phyloP scores from a whole-genome alignment of 495 filamentous ascomycete species.

The Lindgomyces ingoldianus region DNA sequence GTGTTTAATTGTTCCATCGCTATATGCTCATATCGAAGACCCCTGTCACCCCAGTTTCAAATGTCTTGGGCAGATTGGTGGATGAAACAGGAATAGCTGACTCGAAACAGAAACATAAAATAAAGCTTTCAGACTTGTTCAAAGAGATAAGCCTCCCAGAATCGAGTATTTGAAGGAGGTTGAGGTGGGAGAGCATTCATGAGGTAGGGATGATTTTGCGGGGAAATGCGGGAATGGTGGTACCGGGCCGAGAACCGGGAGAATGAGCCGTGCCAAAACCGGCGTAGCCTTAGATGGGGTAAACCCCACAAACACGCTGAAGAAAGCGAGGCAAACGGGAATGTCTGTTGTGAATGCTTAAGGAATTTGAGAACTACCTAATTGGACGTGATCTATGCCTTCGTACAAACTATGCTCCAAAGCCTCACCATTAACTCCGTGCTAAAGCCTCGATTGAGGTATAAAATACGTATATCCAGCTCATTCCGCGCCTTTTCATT shows the following conservation, averaged over 20 bases:
- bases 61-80: neutral
- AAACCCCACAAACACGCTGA: too few relatives aligned
- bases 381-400: too few relatives aligned
- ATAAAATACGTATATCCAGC: too few relatives aligned
- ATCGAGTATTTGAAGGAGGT: neutral
- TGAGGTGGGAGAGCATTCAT: neutral
- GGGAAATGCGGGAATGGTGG: conserved; percentile 25
- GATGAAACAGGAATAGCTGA: too few relatives aligned
- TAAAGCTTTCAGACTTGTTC: neutral
- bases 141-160: neutral
- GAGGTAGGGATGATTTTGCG: conserved; percentile 15
- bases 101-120: neutral
- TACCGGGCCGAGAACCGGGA: conserved; percentile 19
- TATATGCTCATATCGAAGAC: neutral
- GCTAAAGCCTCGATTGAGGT: neutral
- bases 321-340: too few relatives aligned
- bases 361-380: too few relatives aligned
- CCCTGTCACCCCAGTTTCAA: neutral
- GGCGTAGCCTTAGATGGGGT: too few relatives aligned
- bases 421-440: neutral
- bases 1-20: neutral
- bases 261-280: neutral
- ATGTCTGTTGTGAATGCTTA: too few relatives aligned
- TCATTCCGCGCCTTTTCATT: too few relatives aligned
- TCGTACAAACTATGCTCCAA: too few relatives aligned